A percentile compares a stretch with the other conserved stretches of the same genome.
Conservation (phyloP, 306 rosid genomes). For the Corylus avellana region DNA sequence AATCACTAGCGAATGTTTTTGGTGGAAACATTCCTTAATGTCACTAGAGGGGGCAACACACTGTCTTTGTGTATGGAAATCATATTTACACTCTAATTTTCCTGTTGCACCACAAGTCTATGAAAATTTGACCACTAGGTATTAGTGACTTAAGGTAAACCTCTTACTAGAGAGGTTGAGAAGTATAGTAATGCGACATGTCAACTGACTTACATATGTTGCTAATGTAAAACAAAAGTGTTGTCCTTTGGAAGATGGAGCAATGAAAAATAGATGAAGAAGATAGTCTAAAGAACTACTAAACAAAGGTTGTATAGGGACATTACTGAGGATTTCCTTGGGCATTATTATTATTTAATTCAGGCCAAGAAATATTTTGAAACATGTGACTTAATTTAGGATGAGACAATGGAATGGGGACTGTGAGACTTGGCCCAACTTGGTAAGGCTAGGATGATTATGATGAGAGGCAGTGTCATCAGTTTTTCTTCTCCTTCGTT, state of each 20-base stretch:
- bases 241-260: background rate
- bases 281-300: background rate
- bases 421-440: background rate
- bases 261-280: background rate
- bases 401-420: background rate
- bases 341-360: background rate
- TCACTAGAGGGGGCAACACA: background rate
- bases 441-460: conserved; percentile 4
- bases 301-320: background rate
- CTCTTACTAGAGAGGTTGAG: background rate
- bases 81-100: background rate
- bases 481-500: background rate
- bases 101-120: background rate
- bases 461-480: background rate
- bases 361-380: background rate
- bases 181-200: background rate
- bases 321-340: background rate
- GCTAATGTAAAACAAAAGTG: background rate
- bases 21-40: background rate
- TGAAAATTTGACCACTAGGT: background rate
- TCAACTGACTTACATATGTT: background rate
- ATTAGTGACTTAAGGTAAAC: background rate
- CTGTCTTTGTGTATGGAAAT: background rate
- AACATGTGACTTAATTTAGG: background rate
- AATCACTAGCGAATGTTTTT: background rate